Evolutionary conservation across 2,329 filamentous ascomycete species (phyloP).

Genomic region (Grosmannia clavigera): DNA sequence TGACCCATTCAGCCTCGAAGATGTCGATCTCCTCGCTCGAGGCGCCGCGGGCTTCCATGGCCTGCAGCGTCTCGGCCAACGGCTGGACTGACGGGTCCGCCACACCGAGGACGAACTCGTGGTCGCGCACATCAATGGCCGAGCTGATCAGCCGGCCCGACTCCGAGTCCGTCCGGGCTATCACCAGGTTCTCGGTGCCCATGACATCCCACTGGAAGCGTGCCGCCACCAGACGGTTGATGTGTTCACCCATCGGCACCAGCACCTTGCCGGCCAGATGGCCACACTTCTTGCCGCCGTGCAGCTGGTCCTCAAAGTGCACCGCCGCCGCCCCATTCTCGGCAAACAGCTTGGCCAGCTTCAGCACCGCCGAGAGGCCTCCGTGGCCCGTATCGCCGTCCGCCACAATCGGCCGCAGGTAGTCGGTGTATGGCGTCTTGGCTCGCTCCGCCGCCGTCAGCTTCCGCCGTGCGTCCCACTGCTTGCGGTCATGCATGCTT

Average conservation of each 20-base stretch:
- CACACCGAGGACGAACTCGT: slow-evolving; percentile 71
- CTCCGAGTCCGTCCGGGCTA: slow-evolving; percentile 91
- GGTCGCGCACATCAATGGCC: slow-evolving; percentile 85
- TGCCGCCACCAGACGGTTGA: slow-evolving; percentile 83
- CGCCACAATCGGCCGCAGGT: slow-evolving; percentile 86
- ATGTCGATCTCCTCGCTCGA: slow-evolving; percentile 68
- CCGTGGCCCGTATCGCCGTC: slow-evolving; percentile 96
- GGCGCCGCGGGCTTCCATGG: slow-evolving; percentile 75
- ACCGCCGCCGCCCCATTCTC: slow-evolving; percentile 94
- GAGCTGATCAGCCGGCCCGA: slow-evolving; percentile 83
- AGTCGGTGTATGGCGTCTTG: slow-evolving; percentile 70
- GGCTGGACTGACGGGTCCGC: slow-evolving; percentile 26
- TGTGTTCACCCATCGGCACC: slow-evolving; percentile 87
- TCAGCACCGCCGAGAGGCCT: slow-evolving; percentile 82
- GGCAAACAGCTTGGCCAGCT: slow-evolving; percentile 93
- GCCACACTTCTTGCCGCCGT: slow-evolving; percentile 96
- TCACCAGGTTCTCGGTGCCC: slow-evolving; percentile 88
- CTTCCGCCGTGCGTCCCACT: slow-evolving; percentile 76
- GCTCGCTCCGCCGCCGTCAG: slow-evolving; percentile 61
- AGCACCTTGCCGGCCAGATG: slow-evolving; percentile 94
- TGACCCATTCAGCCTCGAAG: slow-evolving; percentile 82
- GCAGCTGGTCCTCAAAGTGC: slow-evolving; percentile 95
- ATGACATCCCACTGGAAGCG: slow-evolving; percentile 98
- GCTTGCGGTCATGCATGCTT: slow-evolving; percentile 90
- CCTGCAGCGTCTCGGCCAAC: slow-evolving; percentile 66